These are phyloP conservation scores for Hyphodiscus hymeniophilus DNA, from an alignment of 495 filamentous ascomycete species.

Conservation along the genomic window DNA sequence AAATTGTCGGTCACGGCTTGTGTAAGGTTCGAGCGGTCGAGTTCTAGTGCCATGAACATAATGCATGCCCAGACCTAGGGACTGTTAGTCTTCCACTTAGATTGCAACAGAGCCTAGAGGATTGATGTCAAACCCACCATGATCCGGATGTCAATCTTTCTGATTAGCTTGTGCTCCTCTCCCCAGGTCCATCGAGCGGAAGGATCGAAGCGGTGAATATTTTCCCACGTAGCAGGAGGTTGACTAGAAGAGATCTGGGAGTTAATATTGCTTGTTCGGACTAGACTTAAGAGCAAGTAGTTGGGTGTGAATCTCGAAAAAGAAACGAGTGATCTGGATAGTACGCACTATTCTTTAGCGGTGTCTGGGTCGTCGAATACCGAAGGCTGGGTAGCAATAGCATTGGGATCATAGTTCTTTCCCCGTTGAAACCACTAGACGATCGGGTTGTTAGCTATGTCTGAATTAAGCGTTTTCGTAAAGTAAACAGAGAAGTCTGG, in stretches of 20 bases:
- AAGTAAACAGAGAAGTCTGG: too few relatives aligned
- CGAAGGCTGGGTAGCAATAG: slow-evolving; percentile 45
- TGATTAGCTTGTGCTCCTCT: slow-evolving; percentile 59
- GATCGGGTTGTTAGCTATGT: too few relatives aligned
- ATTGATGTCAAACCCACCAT: background rate
- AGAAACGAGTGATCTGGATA: too few relatives aligned
- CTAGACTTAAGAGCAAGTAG: too few relatives aligned
- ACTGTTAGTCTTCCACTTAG: too few relatives aligned
- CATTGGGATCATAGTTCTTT: slow-evolving; percentile 36
- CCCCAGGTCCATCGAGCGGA: slow-evolving; percentile 58
- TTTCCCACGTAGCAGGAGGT: slow-evolving; percentile 28
- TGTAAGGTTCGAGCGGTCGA: slow-evolving; percentile 68
- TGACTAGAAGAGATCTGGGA: too few relatives aligned
- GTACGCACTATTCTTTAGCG: slow-evolving; percentile 5
- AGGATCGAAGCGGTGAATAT: slow-evolving; percentile 52
- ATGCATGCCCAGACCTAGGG: slow-evolving; percentile 4
- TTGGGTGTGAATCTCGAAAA: too few relatives aligned
- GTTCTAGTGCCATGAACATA: slow-evolving; percentile 77
- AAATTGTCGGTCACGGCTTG: slow-evolving; percentile 69
- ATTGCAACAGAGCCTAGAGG: too few relatives aligned
- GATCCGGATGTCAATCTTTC: slow-evolving; percentile 39
- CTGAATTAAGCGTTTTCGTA: too few relatives aligned
- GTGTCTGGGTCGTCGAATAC: slow-evolving; percentile 32
- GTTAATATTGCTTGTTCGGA: too few relatives aligned
- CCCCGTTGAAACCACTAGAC: slow-evolving; percentile 36